Base-by-base conservation (phyloP, 176 grass and related monocot species). In the Raddia distichophylla region DNA sequence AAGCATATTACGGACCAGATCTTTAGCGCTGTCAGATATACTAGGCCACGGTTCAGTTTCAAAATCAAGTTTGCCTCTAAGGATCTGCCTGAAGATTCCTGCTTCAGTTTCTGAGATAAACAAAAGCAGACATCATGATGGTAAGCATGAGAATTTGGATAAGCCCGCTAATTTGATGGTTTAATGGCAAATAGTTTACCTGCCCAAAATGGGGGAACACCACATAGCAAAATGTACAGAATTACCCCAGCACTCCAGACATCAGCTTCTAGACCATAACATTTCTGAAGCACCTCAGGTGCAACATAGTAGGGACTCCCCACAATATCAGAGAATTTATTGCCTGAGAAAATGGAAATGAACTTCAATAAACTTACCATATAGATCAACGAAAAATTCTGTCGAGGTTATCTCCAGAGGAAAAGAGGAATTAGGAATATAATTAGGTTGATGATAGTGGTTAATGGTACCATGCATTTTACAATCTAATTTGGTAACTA, bases 301-400 rank as follows among this genome's bases (percentile, higher is more conserved):
- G 97, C 97, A 47, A 99, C 97, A 83, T 99, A 99, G 58, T 99
- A 99, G 19, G 97, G 97, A 81, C 97, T 99, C 67, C 97, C 97
- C 86, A 99, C 97, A 5, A 99, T 93, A 77, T 99, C 97, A 78
- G 87, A 91, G 60, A 99, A 96, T 82, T 86, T 93, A 67, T 90
- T 87, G 44, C 94, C 94, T 97, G 78, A 34, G 87, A 22, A 89
- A 82, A 83, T 74, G 45, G 40, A 61, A 68, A 73, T 5, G 14
- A 19, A 27, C 51, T 82, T 79, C 45, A 62, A 88, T 59, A 83
- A 79, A 67, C 46, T 66, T 73, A 40, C 2, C 37, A 53, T 5
- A 13, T 7, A 34, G 16, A 7, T 67, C 2, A 72, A 40, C 0
- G 11, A 73, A 32, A 71, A 77, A 5, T 27, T 44, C 17, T 51